phyloP scores from a whole-genome alignment of 2,329 filamentous ascomycete species.

The Blastomyces gilchristii region DNA sequence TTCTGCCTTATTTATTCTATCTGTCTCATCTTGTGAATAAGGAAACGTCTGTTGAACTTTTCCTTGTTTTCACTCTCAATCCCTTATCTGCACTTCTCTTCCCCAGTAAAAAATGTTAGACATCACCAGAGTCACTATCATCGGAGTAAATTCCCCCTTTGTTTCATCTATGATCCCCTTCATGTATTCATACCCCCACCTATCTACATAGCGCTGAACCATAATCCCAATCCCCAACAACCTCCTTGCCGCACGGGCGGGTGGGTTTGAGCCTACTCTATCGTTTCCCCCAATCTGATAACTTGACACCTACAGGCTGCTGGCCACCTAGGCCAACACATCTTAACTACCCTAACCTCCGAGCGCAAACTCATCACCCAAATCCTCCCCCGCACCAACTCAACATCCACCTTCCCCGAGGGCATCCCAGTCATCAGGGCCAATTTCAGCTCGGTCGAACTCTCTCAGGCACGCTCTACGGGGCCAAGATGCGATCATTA shows the following conservation, averaged over 20 bases:
- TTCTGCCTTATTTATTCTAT: background rate
- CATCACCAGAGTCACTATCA: slow-evolving; percentile 10
- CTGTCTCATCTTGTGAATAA: no score
- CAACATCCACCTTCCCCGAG: slow-evolving; percentile 9
- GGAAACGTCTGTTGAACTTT: background rate
- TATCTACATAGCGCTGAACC: background rate
- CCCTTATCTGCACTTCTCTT: background rate
- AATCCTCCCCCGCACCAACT: slow-evolving; percentile 12
- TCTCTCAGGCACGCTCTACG: slow-evolving; percentile 16
- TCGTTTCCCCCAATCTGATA: background rate
- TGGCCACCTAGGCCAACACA: slow-evolving; percentile 13
- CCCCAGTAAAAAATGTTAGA: background rate
- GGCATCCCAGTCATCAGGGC: slow-evolving; percentile 11
- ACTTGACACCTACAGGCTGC: background rate
- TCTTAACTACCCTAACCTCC: slow-evolving; percentile 20
- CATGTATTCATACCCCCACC: background rate
- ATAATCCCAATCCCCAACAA: background rate
- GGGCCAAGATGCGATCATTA: slow-evolving; percentile 17
- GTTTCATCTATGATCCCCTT: background rate
- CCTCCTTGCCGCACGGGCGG: background rate
- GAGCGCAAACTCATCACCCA: slow-evolving; percentile 17
- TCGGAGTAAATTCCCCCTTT: slow-evolving; percentile 8
- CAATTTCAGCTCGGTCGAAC: slow-evolving; percentile 15
- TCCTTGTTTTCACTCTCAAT: background rate
- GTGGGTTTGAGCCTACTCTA: background rate